These are phyloP conservation scores for Calonectria montana DNA, from an alignment of 2,329 filamentous ascomycete species.

Conservation along the genomic window DNA sequence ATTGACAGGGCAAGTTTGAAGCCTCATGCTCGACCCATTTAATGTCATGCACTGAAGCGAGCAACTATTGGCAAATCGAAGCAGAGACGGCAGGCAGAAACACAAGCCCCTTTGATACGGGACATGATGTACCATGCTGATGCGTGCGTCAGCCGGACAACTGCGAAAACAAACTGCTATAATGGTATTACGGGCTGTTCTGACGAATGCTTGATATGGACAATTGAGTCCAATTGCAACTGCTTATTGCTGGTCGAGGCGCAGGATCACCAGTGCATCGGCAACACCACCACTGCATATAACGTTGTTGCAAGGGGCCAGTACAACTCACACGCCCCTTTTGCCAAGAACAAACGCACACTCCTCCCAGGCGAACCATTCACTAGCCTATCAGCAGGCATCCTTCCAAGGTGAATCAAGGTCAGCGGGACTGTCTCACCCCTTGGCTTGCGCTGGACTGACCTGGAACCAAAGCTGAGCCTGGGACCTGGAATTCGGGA, in stretches of 20 bases:
- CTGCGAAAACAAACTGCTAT: not conserved
- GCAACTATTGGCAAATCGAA: not conserved
- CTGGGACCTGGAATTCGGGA: conserved; percentile 15
- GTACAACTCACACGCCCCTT: conserved; percentile 4
- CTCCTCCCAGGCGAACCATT: conserved; percentile 15
- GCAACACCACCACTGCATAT: conserved; percentile 23
- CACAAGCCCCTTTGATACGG: conserved; percentile 12
- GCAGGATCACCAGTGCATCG: conserved; percentile 29
- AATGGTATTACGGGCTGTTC: not conserved
- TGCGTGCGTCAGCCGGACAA: conserved; percentile 23
- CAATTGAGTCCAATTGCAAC: conserved; percentile 5
- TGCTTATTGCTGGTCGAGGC: conserved; percentile 2
- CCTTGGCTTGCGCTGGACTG: conserved; percentile 9
- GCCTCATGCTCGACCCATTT: not conserved
- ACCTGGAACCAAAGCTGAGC: conserved; percentile 7
- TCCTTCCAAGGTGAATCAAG: conserved; percentile 21
- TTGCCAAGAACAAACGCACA: conserved; percentile 11
- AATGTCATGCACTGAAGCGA: not conserved
- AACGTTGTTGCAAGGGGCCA: conserved; percentile 6
- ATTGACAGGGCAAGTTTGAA: not conserved
- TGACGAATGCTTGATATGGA: conserved; percentile 22
- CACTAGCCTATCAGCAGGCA: conserved; percentile 22
- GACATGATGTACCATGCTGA: conserved; percentile 26
- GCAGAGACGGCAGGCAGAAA: not conserved
- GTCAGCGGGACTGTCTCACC: conserved; percentile 22